phyloP scores from a whole-genome alignment of 148 eudicot species.

The Tetragonia tetragonoides region DNA sequence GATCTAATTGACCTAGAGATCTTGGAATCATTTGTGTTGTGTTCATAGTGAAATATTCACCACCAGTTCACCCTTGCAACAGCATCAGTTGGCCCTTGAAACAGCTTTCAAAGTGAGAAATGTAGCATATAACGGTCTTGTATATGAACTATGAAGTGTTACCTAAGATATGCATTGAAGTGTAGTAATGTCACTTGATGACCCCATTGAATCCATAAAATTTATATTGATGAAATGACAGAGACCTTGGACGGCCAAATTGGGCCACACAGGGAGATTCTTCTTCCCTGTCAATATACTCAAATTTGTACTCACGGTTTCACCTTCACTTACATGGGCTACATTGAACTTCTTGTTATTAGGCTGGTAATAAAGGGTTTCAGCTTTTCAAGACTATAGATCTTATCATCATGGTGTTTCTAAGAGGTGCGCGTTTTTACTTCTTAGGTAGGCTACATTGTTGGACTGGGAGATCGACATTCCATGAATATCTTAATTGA shows the following conservation, averaged over 20 bases:
- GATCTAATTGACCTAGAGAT: not conserved
- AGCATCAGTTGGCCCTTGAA: not conserved
- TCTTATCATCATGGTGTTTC: slow-evolving; percentile 4
- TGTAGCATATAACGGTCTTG: not conserved
- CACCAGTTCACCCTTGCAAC: not conserved
- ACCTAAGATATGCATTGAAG: not conserved
- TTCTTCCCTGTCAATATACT: not conserved
- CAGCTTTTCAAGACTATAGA: not conserved
- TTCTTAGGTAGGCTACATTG: slow-evolving; percentile 91
- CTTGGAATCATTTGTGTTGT: not conserved
- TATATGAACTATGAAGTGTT: no score
- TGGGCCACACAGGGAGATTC: not conserved
- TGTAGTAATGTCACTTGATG: not conserved
- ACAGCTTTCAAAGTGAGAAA: not conserved
- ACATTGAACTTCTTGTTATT: not conserved
- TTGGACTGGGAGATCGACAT: slow-evolving; percentile 97
- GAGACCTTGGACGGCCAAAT: not conserved
- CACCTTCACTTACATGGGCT: not conserved
- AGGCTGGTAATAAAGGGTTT: not conserved
- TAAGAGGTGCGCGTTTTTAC: not conserved
- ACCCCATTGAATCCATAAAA: not conserved
- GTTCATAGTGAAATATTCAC: not conserved
- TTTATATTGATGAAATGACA: not conserved
- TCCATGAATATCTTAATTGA: slow-evolving; percentile 93
- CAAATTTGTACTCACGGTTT: not conserved